Evolutionary conservation across 805 yeast genomes (phyloP), one percentile per base, ranked within the genome.

Genomic region (Danielia oregonensis): DNA sequence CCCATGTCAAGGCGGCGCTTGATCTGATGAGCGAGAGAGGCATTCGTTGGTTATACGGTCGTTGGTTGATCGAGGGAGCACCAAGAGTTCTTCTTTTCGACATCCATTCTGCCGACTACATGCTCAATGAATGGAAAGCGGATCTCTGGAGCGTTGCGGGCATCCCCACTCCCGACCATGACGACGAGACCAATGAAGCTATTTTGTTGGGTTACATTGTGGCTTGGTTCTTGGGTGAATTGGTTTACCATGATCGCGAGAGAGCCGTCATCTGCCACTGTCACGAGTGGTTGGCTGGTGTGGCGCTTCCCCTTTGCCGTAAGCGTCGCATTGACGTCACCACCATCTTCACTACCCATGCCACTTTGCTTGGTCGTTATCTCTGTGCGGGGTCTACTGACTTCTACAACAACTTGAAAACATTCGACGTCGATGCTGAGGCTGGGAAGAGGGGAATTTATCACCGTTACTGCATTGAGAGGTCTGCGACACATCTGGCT

Each of bases 271-370:
- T 91, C 42, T 81, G 93, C 37, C 98, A 91, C 57, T 89, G 85
- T 59, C 98, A 91, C 66, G 98, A 91, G 66, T 91, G 98, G 98
- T 74, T 91, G 39, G 97, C 98, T 2, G 97, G 97, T 49, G 88
- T 93, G 29, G 96, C 95, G 0, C 68, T 93, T 40, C 97, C 98
- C 0, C 69, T 91, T 37, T 88, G 96, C 59, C 73, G 96, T 52
- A 86, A 86, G 61, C 79, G 97, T 53, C 76, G 87, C 52, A 82
- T 91, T 39, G 98, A 91, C 54, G 88, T 87, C 40, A 87, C 96
- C 39, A 89, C 98, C 17, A 83, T 91, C 44, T 91, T 91, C 71
- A 91, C 98, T 25, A 91, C 98, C 15, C 98, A 91, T 61, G 98
- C 98, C 3, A 91, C 98, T 8, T 68, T 91, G 43, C 72, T 93